Percentiles rank a stretch among this genome's conserved stretches.
These are phyloP conservation scores for Colletotrichum sp. DNA, from an alignment of 2,329 filamentous ascomycete genomes.

Conservation along the genomic window DNA sequence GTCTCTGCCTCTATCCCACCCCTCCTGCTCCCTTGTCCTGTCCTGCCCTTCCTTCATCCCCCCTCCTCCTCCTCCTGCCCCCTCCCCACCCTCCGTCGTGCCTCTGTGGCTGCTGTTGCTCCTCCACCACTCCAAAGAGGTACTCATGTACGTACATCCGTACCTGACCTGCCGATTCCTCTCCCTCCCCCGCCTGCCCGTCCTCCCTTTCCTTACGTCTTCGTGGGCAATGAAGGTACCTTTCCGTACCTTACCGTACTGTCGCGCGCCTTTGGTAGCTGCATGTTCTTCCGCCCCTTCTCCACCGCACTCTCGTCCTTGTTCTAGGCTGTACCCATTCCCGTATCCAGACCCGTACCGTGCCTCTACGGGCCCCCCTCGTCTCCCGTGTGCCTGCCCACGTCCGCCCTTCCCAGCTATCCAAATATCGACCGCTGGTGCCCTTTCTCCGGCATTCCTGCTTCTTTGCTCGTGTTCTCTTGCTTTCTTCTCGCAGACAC, in stretches of 20 bases:
- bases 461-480: slow-evolving; percentile 21
- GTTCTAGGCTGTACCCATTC: slow-evolving; percentile 29
- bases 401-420: slow-evolving; percentile 19
- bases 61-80: too few relatives aligned
- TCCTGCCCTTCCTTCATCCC: too few relatives aligned
- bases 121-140: slow-evolving; percentile 24
- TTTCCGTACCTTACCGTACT: neutral
- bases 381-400: slow-evolving; percentile 28
- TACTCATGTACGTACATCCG: neutral
- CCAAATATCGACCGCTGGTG: slow-evolving; percentile 21
- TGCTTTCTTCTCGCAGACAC: slow-evolving; percentile 7
- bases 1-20: too few relatives aligned
- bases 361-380: slow-evolving; percentile 39
- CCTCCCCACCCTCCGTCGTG: neutral
- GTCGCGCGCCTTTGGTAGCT: slow-evolving; percentile 28
- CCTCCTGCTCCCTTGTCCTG: too few relatives aligned
- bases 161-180: neutral
- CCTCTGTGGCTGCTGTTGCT: neutral
- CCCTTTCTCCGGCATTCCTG: slow-evolving; percentile 27
- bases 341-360: slow-evolving; percentile 26
- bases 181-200: slow-evolving; percentile 25
- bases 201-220: slow-evolving; percentile 12
- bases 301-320: slow-evolving; percentile 39
- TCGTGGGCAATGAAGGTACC: neutral
- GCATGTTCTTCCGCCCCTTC: slow-evolving; percentile 49